phyloP scores from a whole-genome alignment of 2,329 filamentous ascomycete species.

The Phaeosphaeria sp. region DNA sequence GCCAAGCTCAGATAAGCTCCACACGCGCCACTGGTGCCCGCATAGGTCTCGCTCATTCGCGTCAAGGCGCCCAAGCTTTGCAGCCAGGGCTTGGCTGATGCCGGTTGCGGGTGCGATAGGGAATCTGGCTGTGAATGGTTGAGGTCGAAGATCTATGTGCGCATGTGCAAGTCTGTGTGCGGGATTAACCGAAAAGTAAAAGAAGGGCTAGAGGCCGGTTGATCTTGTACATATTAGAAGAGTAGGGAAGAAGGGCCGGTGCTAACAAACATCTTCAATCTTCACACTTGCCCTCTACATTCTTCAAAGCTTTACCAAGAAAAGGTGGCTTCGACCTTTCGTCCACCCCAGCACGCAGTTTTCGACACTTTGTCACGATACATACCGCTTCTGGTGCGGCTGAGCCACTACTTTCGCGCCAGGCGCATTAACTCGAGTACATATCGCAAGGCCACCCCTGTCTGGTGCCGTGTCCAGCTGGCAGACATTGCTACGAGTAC shows the following conservation, averaged over 20 bases:
- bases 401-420: constrained; percentile 3
- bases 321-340: not conserved
- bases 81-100: constrained; percentile 1
- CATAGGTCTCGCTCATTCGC: not conserved
- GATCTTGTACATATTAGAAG: not conserved
- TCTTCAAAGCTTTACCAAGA: not conserved
- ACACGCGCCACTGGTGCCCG: constrained; percentile 7
- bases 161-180: not conserved
- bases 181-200: constrained; percentile 1
- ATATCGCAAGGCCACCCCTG: constrained; percentile 3
- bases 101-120: constrained; percentile 1
- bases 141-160: not conserved
- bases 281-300: too few species aligned
- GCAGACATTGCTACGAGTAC: too few species aligned
- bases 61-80: constrained; percentile 2
- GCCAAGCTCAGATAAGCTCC: constrained; percentile 17
- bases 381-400: constrained; percentile 7
- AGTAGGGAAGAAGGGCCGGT: not conserved
- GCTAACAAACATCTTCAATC: not conserved
- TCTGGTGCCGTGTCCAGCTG: not conserved
- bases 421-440: constrained; percentile 1
- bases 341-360: constrained; percentile 2
- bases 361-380: constrained; percentile 2
- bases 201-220: not conserved
- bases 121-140: not conserved